Conservation (phyloP, 371 early-diverging fungal species). For the Mucor indicus region DNA sequence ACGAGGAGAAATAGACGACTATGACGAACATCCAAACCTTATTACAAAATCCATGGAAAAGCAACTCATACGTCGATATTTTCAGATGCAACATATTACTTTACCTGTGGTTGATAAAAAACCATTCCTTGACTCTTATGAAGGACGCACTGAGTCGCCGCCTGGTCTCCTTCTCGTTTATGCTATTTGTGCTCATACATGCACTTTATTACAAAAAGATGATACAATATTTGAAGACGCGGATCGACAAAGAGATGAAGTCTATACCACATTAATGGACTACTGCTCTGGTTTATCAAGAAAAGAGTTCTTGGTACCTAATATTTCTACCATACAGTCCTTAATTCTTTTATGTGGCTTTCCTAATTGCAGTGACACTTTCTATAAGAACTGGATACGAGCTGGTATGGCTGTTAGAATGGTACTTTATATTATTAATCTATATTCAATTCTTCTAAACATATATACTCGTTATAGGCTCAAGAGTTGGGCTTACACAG, state of each 20-base stretch:
- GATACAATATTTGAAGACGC: conserved; percentile 25
- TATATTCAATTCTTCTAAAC: too few species aligned
- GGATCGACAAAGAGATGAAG: conserved; percentile 20
- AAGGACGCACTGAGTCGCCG: conserved; percentile 26
- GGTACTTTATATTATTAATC: conserved; percentile 24
- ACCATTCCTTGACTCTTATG: conserved; percentile 29
- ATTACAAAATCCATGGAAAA: conserved; percentile 26
- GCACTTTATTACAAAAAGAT: conserved; percentile 20
- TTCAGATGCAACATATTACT: conserved; percentile 4
- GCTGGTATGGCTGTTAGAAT: conserved; percentile 49
- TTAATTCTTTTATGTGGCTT: conserved; percentile 32
- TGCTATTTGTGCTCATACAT: conserved; percentile 38
- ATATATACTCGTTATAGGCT: too few species aligned
- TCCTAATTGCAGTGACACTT: conserved; percentile 26
- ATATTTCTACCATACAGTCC: conserved; percentile 36
- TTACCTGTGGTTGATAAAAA: conserved; percentile 33
- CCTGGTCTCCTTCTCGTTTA: conserved; percentile 34
- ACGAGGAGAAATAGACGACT: conserved; percentile 15
- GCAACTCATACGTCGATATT: conserved; percentile 19
- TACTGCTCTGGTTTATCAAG: conserved; percentile 24
- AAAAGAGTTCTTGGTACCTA: conserved; percentile 33
- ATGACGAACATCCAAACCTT: conserved; percentile 10
- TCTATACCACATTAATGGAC: conserved; percentile 24
- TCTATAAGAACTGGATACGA: conserved; percentile 40
- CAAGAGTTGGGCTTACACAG: conserved; percentile 44